Conservation (phyloP, 2,329 filamentous ascomycete species). For the Scytalidium sp. region DNA sequence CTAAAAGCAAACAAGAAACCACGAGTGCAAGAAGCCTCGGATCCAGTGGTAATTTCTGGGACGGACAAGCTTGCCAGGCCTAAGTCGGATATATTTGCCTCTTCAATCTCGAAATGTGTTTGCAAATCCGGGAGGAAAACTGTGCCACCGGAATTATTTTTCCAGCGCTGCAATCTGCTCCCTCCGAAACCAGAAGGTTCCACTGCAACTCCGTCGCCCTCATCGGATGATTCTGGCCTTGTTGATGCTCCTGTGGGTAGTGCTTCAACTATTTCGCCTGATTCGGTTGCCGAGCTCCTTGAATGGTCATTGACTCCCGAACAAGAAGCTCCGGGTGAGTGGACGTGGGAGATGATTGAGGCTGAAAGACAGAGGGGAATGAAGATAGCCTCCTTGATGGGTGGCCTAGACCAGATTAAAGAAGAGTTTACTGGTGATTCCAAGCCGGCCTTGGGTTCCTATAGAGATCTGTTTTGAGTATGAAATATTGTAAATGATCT, state of each 20-base stretch:
- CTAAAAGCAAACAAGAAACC: background rate
- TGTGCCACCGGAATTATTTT: conserved; percentile 31
- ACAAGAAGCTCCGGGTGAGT: conserved; percentile 7
- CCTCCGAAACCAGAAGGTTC: conserved; percentile 1
- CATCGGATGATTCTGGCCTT: background rate
- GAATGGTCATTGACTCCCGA: background rate
- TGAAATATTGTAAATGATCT: background rate
- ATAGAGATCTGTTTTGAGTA: conserved; percentile 4
- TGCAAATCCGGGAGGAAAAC: conserved; percentile 62
- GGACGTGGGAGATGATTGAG: conserved; percentile 12
- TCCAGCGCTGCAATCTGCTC: background rate
- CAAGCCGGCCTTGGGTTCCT: conserved; percentile 2
- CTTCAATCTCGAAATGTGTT: conserved; percentile 55
- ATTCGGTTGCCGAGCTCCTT: background rate
- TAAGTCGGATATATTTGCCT: conserved; percentile 40
- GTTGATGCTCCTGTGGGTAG: background rate
- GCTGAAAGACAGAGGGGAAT: conserved; percentile 17
- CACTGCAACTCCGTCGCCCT: background rate
- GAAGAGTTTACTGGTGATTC: conserved; percentile 17
- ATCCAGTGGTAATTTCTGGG: background rate
- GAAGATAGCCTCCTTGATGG: conserved; percentile 14
- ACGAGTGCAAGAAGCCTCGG: no score
- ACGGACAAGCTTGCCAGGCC: background rate
- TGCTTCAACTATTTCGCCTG: background rate
- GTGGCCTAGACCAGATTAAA: conserved; percentile 16